Percentiles rank a stretch among this genome's conserved stretches.
Evolutionary conservation across 2,329 filamentous ascomycete species (phyloP).

Genomic region (Penicillium italicum): DNA sequence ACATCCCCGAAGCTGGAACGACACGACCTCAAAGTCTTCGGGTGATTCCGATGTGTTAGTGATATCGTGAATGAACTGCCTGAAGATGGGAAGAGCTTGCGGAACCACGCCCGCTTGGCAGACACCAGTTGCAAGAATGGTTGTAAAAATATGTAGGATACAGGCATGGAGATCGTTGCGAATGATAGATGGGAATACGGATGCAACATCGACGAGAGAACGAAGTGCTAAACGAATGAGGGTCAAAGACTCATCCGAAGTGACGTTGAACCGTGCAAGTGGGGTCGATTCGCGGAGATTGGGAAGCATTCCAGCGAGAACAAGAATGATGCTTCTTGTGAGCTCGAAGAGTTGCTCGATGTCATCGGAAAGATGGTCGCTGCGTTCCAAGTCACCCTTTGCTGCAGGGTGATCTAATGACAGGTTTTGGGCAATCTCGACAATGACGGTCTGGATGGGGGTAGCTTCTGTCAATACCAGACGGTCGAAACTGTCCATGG

Average conservation of each 20-base stretch:
- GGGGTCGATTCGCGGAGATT: conserved; percentile 58
- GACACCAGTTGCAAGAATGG: conserved; percentile 78
- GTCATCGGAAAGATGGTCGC: conserved; percentile 85
- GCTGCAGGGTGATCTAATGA: conserved; percentile 91
- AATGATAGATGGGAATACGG: conserved; percentile 94
- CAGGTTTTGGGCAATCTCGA: conserved; percentile 86
- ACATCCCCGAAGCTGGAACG: conserved; percentile 76
- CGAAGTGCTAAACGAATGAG: conserved; percentile 77
- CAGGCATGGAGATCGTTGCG: conserved; percentile 94
- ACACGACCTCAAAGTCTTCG: conserved; percentile 45
- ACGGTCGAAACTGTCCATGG: conserved; percentile 90
- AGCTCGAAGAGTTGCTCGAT: conserved; percentile 97
- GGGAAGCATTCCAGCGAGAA: conserved; percentile 81
- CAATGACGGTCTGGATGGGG: conserved; percentile 85
- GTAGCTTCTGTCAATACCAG: conserved; percentile 87
- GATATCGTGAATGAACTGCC: conserved; percentile 80
- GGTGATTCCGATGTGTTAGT: conserved; percentile 40
- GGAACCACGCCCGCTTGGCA: conserved; percentile 89
- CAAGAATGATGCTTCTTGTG: conserved; percentile 91
- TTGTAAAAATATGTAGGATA: conserved; percentile 94
- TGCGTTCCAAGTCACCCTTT: conserved; percentile 60
- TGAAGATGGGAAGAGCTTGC: conserved; percentile 83
- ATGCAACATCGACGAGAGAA: conserved; percentile 87
- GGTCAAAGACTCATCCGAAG: conserved; percentile 73
- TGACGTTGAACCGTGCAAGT: conserved; percentile 70